Conservation (phyloP, 2,329 filamentous ascomycete species). For the Zymoseptoria passerinii region DNA sequence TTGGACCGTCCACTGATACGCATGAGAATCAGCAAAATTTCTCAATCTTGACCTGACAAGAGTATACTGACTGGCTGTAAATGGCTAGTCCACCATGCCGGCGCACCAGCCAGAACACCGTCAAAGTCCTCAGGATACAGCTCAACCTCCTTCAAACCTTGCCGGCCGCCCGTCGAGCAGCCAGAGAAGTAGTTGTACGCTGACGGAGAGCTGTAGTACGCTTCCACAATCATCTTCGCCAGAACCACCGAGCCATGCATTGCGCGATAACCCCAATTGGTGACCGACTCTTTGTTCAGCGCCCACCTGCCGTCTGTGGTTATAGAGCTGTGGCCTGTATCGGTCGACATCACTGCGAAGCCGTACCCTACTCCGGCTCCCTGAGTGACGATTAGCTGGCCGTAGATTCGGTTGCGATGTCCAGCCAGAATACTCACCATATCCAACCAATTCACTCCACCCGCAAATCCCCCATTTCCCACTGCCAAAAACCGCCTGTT, state of each 20-base stretch:
- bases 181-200: constrained; percentile 49
- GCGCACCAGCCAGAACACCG: constrained; percentile 46
- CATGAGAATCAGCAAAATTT: neutral
- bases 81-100: constrained; percentile 45
- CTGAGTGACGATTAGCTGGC: neutral
- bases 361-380: constrained; percentile 33
- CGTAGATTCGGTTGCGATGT: neutral
- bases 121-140: constrained; percentile 50
- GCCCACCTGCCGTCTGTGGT: constrained; percentile 32
- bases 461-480: constrained; percentile 41
- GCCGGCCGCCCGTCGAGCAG: constrained; percentile 52
- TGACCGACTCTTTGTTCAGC: constrained; percentile 29
- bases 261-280: constrained; percentile 34
- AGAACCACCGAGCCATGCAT: constrained; percentile 44
- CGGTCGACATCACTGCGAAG: constrained; percentile 38
- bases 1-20: constrained; percentile 33
- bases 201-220: constrained; percentile 41
- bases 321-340: constrained; percentile 39
- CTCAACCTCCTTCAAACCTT: constrained; percentile 49
- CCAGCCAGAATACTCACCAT: constrained; percentile 27
- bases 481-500: constrained; percentile 31
- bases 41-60: neutral
- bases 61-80: constrained; percentile 29
- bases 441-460: constrained; percentile 42
- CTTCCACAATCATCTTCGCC: constrained; percentile 41